phyloP scores from a whole-genome alignment of 495 filamentous ascomycete species.

The Penicillium silybi region DNA sequence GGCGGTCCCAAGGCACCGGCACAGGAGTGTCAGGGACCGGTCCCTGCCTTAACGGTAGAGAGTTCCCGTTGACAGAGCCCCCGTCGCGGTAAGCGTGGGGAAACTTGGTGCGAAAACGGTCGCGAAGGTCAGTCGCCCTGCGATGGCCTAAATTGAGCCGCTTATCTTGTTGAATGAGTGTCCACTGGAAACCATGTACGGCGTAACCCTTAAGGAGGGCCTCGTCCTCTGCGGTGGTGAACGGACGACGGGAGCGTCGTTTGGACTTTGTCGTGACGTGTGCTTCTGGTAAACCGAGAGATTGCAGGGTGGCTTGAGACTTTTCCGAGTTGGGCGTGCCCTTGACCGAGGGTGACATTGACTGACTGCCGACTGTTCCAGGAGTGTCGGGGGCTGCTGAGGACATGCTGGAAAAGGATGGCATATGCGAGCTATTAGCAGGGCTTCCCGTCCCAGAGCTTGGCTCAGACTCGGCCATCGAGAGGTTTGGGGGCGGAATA shows the following conservation, averaged over 20 bases:
- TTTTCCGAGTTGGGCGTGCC: slow-evolving; percentile 20
- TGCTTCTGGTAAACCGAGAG: slow-evolving; percentile 36
- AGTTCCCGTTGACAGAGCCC: slow-evolving; percentile 39
- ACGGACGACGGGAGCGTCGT: slow-evolving; percentile 51
- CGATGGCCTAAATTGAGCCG: slow-evolving; percentile 62
- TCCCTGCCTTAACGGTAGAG: background rate
- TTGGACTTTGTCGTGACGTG: slow-evolving; percentile 34
- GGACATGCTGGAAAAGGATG: slow-evolving; percentile 22
- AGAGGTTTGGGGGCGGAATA: slow-evolving; percentile 15
- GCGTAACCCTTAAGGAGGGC: slow-evolving; percentile 72
- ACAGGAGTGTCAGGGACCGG: slow-evolving; percentile 3
- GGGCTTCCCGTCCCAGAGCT: slow-evolving; percentile 9
- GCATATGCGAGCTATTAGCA: slow-evolving; percentile 10
- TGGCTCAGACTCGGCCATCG: slow-evolving; percentile 10
- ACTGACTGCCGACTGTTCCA: slow-evolving; percentile 1
- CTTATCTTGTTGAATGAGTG: slow-evolving; percentile 69
- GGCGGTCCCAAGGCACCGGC: slow-evolving; percentile 6
- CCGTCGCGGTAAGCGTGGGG: slow-evolving; percentile 65
- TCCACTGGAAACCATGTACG: slow-evolving; percentile 75
- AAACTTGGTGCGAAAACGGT: slow-evolving; percentile 77
- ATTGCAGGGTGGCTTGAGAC: slow-evolving; percentile 30
- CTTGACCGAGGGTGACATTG: slow-evolving; percentile 9
- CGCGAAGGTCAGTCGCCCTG: slow-evolving; percentile 73
- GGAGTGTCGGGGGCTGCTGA: slow-evolving; percentile 11
- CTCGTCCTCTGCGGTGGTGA: slow-evolving; percentile 71